These are phyloP conservation scores for Hygrophila difformis DNA, from an alignment of 257 asterid genomes.

Conservation along the genomic window DNA sequence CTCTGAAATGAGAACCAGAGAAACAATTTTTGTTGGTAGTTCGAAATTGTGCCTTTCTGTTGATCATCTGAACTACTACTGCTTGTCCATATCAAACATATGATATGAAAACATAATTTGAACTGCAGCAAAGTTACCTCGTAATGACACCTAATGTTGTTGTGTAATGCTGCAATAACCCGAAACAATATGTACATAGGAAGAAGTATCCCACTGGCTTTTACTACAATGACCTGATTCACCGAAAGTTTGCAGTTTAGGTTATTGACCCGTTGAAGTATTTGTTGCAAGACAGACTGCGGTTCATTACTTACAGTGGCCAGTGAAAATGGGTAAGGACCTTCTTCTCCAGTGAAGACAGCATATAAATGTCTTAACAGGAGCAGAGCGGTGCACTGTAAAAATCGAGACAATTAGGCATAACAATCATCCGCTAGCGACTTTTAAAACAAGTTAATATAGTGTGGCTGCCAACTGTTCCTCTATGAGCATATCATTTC, in stretches of 20 bases:
- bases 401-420: too few species aligned
- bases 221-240: conserved; percentile 49
- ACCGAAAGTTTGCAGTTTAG: background rate
- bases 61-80: too few species aligned
- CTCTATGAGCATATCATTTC: too few species aligned
- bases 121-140: conserved; percentile 22
- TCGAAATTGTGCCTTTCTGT: too few species aligned
- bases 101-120: background rate
- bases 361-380: conserved; percentile 23
- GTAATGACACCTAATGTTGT: conserved; percentile 27
- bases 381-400: conserved; percentile 43
- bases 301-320: conserved; percentile 41
- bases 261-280: background rate
- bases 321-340: conserved; percentile 60
- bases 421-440: too few species aligned
- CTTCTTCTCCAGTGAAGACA: conserved; percentile 32
- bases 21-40: too few species aligned
- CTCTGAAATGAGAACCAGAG: conserved; percentile 18
- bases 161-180: conserved; percentile 42
- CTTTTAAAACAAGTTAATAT: too few species aligned
- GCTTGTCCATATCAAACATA: too few species aligned
- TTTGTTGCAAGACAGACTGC: background rate
- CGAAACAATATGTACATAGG: conserved; percentile 72
- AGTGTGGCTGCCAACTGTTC: too few species aligned
- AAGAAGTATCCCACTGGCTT: conserved; percentile 58